Conservation (phyloP, 768 basidiomycete species). For the Mycena sanguinolenta region DNA sequence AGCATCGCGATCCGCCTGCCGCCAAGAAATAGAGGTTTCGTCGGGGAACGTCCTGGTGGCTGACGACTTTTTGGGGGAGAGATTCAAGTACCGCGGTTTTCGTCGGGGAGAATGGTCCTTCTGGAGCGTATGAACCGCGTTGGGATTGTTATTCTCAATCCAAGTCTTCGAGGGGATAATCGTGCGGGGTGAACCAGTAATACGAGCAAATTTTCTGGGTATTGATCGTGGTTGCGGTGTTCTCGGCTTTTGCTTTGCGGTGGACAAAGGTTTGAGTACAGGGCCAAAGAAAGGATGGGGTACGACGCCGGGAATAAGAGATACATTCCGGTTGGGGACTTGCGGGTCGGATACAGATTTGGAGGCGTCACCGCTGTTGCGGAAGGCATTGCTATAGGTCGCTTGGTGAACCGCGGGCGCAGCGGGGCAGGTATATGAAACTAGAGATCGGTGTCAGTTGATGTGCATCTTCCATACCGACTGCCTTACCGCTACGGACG, state of each 20-base stretch:
- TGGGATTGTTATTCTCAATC: slow-evolving; percentile 9
- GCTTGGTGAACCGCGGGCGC: background rate
- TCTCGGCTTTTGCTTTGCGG: background rate
- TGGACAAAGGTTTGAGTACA: background rate
- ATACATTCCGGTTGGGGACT: background rate
- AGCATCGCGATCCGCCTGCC: background rate
- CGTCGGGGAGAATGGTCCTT: slow-evolving; percentile 9
- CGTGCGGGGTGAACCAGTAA: slow-evolving; percentile 4
- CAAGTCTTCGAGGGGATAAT: background rate
- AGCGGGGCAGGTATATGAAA: background rate
- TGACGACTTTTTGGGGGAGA: slow-evolving; percentile 10
- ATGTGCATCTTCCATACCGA: background rate
- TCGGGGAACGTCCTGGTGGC: background rate
- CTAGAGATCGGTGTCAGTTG: background rate
- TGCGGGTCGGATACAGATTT: background rate
- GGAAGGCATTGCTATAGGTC: background rate
- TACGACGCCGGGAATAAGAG: background rate
- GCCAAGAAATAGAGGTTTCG: background rate
- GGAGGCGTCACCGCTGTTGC: background rate
- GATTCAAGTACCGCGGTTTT: slow-evolving; percentile 23
- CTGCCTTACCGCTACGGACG: background rate
- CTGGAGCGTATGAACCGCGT: background rate
- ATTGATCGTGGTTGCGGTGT: background rate
- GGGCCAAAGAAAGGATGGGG: background rate
- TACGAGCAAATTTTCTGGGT: slow-evolving; percentile 17